These are phyloP conservation scores for Eleusine indica DNA, from an alignment of 176 grass and related monocot species.

Conservation along the genomic window DNA sequence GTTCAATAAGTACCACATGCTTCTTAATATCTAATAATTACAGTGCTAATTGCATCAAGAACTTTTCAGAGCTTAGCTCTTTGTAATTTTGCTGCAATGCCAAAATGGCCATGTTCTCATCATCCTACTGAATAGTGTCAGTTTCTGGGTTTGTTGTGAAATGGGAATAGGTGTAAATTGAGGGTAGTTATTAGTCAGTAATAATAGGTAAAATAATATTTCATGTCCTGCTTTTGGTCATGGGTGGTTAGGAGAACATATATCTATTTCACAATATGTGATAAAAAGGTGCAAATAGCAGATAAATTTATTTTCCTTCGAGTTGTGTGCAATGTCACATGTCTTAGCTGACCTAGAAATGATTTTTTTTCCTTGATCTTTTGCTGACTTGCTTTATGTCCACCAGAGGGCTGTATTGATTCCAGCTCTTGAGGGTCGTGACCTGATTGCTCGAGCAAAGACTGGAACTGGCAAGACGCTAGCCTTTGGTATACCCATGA, in stretches of 20 bases:
- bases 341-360: not conserved
- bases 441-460: constrained; percentile 96
- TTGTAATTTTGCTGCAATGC: not conserved
- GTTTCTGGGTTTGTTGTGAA: not conserved
- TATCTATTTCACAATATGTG: not conserved
- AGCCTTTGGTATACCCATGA: constrained; percentile 97
- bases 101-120: not conserved
- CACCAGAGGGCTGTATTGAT: constrained; percentile 86
- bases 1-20: not conserved
- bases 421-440: constrained; percentile 87
- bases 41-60: not conserved
- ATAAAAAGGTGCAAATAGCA: not conserved
- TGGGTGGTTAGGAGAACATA: not conserved
- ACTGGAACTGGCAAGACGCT: constrained; percentile 96
- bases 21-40: not conserved
- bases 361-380: not conserved
- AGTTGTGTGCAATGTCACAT: not conserved
- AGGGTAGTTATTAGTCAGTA: not conserved
- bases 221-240: not conserved
- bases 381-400: constrained; percentile 33
- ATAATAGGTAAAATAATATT: not conserved
- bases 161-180: not conserved
- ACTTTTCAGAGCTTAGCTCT: not conserved
- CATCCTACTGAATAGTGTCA: not conserved
- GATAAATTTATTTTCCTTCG: constrained; percentile 2